Conservation (phyloP, 2,329 filamentous ascomycete species). For the Fusarium irregulare region DNA sequence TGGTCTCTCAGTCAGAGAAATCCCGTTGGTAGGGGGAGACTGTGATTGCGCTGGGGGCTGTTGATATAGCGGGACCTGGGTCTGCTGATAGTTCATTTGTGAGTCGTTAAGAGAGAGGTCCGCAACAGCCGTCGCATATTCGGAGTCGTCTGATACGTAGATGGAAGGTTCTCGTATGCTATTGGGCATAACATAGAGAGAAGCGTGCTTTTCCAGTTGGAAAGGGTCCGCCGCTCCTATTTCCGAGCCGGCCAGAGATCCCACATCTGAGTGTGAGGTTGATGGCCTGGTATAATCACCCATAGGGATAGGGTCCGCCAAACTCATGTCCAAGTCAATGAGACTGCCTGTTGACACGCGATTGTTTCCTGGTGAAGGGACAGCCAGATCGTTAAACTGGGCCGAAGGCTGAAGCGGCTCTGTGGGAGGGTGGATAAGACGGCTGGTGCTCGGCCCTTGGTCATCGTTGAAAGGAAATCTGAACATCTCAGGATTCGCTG, state of each 20-base stretch:
- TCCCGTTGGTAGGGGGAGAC: conserved; percentile 29
- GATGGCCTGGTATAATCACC: conserved; percentile 64
- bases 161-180: conserved; percentile 66
- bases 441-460: conserved; percentile 46
- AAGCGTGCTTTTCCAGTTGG: conserved; percentile 71
- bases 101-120: conserved; percentile 47
- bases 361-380: conserved; percentile 52
- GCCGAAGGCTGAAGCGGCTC: conserved; percentile 60
- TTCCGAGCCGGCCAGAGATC: conserved; percentile 67
- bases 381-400: conserved; percentile 56
- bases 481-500: conserved; percentile 65
- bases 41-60: conserved; percentile 14
- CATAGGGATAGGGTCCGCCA: conserved; percentile 61
- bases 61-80: conserved; percentile 33
- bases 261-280: conserved; percentile 69
- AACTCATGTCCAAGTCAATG: conserved; percentile 67
- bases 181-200: conserved; percentile 60
- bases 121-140: conserved; percentile 56
- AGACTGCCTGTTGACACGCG: conserved; percentile 59
- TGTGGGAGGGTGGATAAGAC: conserved; percentile 64
- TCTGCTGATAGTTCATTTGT: conserved; percentile 34
- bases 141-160: conserved; percentile 70
- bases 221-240: conserved; percentile 68
- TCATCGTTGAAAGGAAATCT: conserved; percentile 60
- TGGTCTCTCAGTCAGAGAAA: conserved; percentile 44